A percentile compares a stretch with the other conserved stretches of the same genome.
phyloP scores from a whole-genome alignment of 179 eudicot genomes.

The Spinacia oleracea region DNA sequence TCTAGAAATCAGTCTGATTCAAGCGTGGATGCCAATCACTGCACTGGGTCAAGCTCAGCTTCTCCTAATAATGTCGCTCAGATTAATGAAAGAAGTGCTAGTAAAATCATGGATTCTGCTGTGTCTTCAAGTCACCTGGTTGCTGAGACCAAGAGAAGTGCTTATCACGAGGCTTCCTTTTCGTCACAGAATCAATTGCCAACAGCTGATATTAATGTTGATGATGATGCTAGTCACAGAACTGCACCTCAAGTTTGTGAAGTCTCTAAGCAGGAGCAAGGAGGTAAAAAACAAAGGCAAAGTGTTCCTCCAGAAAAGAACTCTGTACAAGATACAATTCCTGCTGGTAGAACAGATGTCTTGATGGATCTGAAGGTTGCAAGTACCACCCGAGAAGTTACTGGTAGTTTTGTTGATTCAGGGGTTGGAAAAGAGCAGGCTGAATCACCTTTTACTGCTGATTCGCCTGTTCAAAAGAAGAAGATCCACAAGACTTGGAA shows the following conservation, averaged over 20 bases:
- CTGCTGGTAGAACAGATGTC: slow-evolving; percentile 28
- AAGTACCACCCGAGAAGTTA: slow-evolving; percentile 31
- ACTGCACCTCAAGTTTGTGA: slow-evolving; percentile 42
- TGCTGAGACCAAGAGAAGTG: slow-evolving; percentile 26
- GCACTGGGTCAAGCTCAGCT: slow-evolving; percentile 32
- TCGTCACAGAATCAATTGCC: slow-evolving; percentile 30
- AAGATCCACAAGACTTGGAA: slow-evolving; percentile 52
- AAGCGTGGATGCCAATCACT: slow-evolving; percentile 27
- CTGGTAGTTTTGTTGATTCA: slow-evolving; percentile 31
- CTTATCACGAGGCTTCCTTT: slow-evolving; percentile 29
- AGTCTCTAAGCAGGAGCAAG: slow-evolving; percentile 47
- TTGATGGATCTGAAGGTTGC: slow-evolving; percentile 25
- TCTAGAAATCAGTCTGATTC: slow-evolving; percentile 32
- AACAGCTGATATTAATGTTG: too few relatives aligned
- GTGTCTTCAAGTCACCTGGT: slow-evolving; percentile 26
- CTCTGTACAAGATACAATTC: slow-evolving; percentile 34
- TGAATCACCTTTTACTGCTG: slow-evolving; percentile 26
- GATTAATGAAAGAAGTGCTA: slow-evolving; percentile 26
- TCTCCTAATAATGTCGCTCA: slow-evolving; percentile 29
- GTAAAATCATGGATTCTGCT: slow-evolving; percentile 30
- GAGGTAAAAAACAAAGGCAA: slow-evolving; percentile 60
- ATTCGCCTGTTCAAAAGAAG: slow-evolving; percentile 39
- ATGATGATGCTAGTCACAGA: slow-evolving; percentile 36
- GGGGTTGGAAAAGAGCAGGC: slow-evolving; percentile 23
- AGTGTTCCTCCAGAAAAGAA: slow-evolving; percentile 39